Base-by-base conservation (phyloP, 306 rosid genomes). In the Acmispon strigosus region DNA sequence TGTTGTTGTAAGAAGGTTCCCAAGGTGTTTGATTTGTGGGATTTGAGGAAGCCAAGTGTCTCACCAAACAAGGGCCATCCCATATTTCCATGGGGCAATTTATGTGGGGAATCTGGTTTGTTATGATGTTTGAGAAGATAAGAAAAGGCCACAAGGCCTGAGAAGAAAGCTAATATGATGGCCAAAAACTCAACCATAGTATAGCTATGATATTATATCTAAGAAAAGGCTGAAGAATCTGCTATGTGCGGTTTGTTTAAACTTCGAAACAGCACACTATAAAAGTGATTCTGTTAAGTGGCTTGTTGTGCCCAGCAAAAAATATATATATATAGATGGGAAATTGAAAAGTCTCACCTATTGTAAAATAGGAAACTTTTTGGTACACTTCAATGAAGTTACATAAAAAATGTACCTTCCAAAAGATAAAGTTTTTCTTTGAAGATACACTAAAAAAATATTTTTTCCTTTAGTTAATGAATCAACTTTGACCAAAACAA, bases 51-150 rank as follows among this genome's bases (percentile, higher is more conserved):
- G 66, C 59, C 43, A 22, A 85, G 87, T 49, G 91, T 89, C 59
- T 92, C 91, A 0, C 97, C 97, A 16, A 62, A 13, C 32, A 86
- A 70, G 0, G 93, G 96, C 84, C 85, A 87, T 9, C 97, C 97
- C 90, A 85, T 81, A 84, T 52, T 82, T 43, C 97, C 97, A 69
- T 29, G 78, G 47, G 91, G 91, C 17, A 89, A 57, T 44, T 64
- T 70, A 50, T 70, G 58, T 13, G 43, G 58, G 14, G 20, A 43
- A 8, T 49, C 45, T 57, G 57, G 34, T 59, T 36, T 79, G 41
- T 9, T 47, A 42, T 69, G 22, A 42, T 75, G 37, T 58, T 36
- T 77, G 52, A 88, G 79, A 76, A 92, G 76, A 50, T 52, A 82
- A 58, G 60, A 57, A 45, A 87, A 55, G 49, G 69, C 12, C n/a